phyloP scores from a whole-genome alignment of 768 basidiomycete genomes.

The Obba rivulosa region DNA sequence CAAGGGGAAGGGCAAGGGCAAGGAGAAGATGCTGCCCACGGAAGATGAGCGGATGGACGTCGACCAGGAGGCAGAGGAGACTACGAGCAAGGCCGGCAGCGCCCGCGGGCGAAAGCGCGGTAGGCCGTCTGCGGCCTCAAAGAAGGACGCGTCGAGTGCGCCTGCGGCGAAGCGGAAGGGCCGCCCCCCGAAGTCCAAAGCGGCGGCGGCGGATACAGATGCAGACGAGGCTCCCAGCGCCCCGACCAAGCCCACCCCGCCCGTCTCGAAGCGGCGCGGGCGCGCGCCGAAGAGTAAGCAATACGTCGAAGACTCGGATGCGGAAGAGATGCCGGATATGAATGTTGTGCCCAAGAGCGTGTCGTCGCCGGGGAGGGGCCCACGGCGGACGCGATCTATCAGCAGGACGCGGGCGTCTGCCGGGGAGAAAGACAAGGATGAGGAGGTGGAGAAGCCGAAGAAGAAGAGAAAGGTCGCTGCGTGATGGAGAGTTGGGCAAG shows the following conservation, averaged over 20 bases:
- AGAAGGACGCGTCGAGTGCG: neutral
- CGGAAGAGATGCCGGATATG: constrained; percentile 10
- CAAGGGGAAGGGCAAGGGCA: constrained; percentile 9
- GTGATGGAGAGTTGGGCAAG: neutral
- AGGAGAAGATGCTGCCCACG: constrained; percentile 1
- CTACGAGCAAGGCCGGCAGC: constrained; percentile 14
- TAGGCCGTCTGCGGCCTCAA: neutral
- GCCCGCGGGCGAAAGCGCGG: constrained; percentile 4
- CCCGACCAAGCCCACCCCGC: constrained; percentile 1
- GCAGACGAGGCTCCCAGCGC: constrained; percentile 13
- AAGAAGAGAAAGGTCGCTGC: constrained; percentile 19
- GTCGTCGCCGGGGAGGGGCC: constrained; percentile 2
- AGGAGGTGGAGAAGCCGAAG: constrained; percentile 21
- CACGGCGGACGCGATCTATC: constrained; percentile 13
- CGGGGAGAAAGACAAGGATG: constrained; percentile 10
- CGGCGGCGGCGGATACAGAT: constrained; percentile 4
- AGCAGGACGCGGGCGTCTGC: constrained; percentile 12
- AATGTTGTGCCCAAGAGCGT: constrained; percentile 4
- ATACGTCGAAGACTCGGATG: constrained; percentile 16
- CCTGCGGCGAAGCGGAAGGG: constrained; percentile 7
- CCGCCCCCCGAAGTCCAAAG: constrained; percentile 13
- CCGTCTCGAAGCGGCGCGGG: constrained; percentile 11
- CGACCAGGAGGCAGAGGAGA: constrained; percentile 16
- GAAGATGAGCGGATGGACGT: constrained; percentile 21
- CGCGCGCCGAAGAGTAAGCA: constrained; percentile 18